phyloP scores from a whole-genome alignment of 2,329 filamentous ascomycete genomes.

The Cadophora gregata region DNA sequence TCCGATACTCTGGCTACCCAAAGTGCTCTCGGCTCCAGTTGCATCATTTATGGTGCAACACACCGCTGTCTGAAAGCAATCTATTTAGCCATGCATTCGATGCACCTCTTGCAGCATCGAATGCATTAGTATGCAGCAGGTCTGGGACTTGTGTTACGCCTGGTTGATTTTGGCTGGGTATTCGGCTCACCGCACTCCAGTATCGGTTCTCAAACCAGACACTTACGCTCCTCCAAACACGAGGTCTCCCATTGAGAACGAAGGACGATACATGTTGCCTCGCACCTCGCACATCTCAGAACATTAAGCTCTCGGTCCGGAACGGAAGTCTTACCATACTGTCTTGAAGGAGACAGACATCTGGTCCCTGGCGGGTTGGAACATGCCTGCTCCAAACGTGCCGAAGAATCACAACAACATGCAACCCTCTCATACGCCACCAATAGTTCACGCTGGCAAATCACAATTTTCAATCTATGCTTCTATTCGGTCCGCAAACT shows the following conservation, averaged over 20 bases:
- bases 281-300: not conserved
- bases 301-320: conserved; percentile 5
- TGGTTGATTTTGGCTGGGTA: not conserved
- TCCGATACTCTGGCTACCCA: conserved; percentile 9
- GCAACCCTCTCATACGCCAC: not conserved
- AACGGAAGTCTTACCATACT: not conserved
- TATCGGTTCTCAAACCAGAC: not conserved
- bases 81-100: not conserved
- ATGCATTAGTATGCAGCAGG: not conserved
- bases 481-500: not conserved
- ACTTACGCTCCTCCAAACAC: not conserved
- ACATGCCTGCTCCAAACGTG: not conserved
- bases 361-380: not conserved
- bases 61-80: not conserved
- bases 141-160: not conserved
- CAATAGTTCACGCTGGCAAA: not conserved
- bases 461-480: not conserved
- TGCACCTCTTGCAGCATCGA: not conserved
- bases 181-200: not conserved
- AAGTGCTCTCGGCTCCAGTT: not conserved
- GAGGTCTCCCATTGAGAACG: not conserved
- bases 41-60: not conserved
- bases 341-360: not conserved
- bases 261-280: not conserved
- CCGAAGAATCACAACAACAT: not conserved